Percentiles rank a stretch among this genome's conserved stretches.
Conservation (phyloP, 2,329 filamentous ascomycete genomes). For the Talaromyces pinophilus region DNA sequence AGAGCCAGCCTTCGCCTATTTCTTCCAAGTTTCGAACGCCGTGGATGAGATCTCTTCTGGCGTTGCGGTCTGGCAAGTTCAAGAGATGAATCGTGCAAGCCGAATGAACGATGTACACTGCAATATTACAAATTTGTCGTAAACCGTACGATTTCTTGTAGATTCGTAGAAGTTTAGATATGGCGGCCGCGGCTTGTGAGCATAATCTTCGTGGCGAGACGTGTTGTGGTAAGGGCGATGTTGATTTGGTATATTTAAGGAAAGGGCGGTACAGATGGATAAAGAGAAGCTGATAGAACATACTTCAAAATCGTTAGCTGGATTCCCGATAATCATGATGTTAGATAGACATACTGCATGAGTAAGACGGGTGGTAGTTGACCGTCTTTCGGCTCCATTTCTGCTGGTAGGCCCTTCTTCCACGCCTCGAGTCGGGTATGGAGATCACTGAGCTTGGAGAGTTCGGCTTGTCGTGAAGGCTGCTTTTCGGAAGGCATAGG, state of each 20-base stretch:
- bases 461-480: constrained; percentile 74
- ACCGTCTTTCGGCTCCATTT: constrained; percentile 86
- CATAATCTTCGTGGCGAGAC: constrained; percentile 90
- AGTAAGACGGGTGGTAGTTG: constrained; percentile 79
- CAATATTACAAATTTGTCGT: constrained; percentile 93
- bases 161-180: constrained; percentile 89
- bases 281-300: constrained; percentile 96
- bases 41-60: constrained; percentile 84
- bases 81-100: constrained; percentile 93
- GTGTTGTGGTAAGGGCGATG: constrained; percentile 79
- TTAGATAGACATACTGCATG: constrained; percentile 69
- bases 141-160: constrained; percentile 92
- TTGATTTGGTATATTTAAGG: constrained; percentile 79
- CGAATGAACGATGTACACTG: constrained; percentile 91
- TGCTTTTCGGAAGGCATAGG: constrained; percentile 64
- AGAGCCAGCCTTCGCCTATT: constrained; percentile 92
- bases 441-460: constrained; percentile 90
- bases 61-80: constrained; percentile 89
- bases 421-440: constrained; percentile 88
- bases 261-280: constrained; percentile 96
- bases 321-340: constrained; percentile 33
- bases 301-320: constrained; percentile 56
- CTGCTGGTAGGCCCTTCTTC: constrained; percentile 78
- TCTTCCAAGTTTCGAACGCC: constrained; percentile 91
- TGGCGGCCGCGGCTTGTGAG: constrained; percentile 81